These are phyloP conservation scores for Monotropa hypopitys DNA, from an alignment of 179 eudicot species.

Conservation along the genomic window DNA sequence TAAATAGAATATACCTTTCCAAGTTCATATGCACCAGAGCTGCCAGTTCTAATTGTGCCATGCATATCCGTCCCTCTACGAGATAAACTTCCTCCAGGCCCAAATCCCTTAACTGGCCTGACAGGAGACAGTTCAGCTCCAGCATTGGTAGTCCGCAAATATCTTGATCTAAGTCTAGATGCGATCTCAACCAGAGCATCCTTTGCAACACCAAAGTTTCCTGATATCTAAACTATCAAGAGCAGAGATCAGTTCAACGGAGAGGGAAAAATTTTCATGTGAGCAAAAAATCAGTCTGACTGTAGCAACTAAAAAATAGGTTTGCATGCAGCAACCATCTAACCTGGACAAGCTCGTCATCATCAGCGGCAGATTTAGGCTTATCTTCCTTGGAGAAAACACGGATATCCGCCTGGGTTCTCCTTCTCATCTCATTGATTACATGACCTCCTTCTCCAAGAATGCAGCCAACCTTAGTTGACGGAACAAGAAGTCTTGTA, in stretches of 20 bases:
- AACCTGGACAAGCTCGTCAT: conserved; percentile 94
- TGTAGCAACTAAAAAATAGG: background rate
- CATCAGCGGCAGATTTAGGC: conserved; percentile 61
- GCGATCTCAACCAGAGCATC: conserved; percentile 73
- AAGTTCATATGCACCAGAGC: conserved; percentile 28
- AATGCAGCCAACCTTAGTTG: conserved; percentile 80
- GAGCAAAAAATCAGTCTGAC: background rate
- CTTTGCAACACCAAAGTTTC: conserved; percentile 59
- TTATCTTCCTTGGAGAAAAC: conserved; percentile 68
- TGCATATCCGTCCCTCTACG: conserved; percentile 29
- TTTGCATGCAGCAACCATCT: conserved; percentile 1
- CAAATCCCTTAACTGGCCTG: conserved; percentile 35
- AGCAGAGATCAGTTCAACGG: conserved; percentile 2
- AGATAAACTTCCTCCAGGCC: conserved; percentile 28
- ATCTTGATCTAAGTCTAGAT: conserved; percentile 61
- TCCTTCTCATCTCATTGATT: conserved; percentile 78
- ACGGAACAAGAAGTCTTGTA: conserved; percentile 65
- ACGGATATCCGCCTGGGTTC: conserved; percentile 79
- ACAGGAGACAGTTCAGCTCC: conserved; percentile 34
- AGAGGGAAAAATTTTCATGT: background rate
- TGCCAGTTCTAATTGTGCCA: conserved; percentile 30
- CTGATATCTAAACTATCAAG: conserved; percentile 45
- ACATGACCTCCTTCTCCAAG: conserved; percentile 88
- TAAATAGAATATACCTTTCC: conserved; percentile 30
- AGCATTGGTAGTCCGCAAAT: conserved; percentile 39